Evolutionary conservation across 2,329 filamentous ascomycete species (phyloP).

Genomic region (Microdochium trichocladiopsis): DNA sequence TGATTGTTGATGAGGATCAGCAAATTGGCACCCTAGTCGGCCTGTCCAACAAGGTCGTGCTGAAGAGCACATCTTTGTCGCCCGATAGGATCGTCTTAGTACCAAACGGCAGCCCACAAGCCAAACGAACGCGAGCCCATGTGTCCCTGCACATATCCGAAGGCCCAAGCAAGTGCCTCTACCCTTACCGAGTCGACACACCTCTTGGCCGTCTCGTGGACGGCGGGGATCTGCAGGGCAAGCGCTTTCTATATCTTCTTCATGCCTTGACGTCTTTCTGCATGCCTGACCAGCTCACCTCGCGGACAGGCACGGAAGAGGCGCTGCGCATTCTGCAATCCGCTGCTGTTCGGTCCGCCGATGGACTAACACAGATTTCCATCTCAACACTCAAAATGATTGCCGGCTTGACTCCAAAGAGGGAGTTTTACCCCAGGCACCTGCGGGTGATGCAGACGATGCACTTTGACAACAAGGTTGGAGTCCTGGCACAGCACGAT

Average conservation of each 20-base stretch:
- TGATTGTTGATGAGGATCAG: slow-evolving; percentile 39
- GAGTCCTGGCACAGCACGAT: slow-evolving; percentile 36
- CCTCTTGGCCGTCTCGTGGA: slow-evolving; percentile 41
- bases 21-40: slow-evolving; percentile 39
- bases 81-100: slow-evolving; percentile 10
- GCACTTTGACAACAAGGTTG: slow-evolving; percentile 29
- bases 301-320: slow-evolving; percentile 45
- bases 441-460: slow-evolving; percentile 39
- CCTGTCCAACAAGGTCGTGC: slow-evolving; percentile 39
- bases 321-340: slow-evolving; percentile 40
- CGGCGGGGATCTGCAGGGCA: slow-evolving; percentile 42
- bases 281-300: slow-evolving; percentile 39
- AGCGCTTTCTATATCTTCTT: slow-evolving; percentile 41
- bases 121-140: not conserved
- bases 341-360: slow-evolving; percentile 40
- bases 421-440: slow-evolving; percentile 35
- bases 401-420: slow-evolving; percentile 30
- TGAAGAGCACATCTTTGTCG: slow-evolving; percentile 18
- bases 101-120: slow-evolving; percentile 6
- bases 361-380: slow-evolving; percentile 26
- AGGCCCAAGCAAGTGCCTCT: slow-evolving; percentile 16
- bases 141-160: slow-evolving; percentile 4
- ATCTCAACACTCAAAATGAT: slow-evolving; percentile 27
- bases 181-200: slow-evolving; percentile 32
- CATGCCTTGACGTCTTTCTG: slow-evolving; percentile 48